These are phyloP conservation scores for Colletotrichum sp. DNA, from an alignment of 2,329 filamentous ascomycete species.

Conservation along the genomic window DNA sequence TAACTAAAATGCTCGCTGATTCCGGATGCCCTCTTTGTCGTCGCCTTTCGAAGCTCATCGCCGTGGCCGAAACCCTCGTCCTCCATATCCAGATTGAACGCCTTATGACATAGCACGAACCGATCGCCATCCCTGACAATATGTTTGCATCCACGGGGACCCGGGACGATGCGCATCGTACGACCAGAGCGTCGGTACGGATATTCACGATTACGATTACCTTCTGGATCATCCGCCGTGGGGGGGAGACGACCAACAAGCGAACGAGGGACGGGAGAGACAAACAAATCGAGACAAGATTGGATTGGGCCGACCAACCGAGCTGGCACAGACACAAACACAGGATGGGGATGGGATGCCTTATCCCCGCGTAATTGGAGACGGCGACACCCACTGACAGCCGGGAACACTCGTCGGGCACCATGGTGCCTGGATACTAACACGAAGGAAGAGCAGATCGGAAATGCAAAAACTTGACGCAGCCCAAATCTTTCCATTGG, in stretches of 20 bases:
- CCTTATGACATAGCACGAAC: constrained; percentile 8
- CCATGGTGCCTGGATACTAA: background rate
- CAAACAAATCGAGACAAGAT: background rate
- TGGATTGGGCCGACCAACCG: background rate
- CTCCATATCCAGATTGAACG: background rate
- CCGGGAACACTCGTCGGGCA: background rate
- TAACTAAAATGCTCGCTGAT: constrained; percentile 18
- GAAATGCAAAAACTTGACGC: background rate
- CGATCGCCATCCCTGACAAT: background rate
- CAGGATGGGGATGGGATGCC: background rate
- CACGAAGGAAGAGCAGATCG: background rate
- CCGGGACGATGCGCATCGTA: background rate
- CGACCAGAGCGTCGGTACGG: background rate
- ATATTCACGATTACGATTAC: background rate
- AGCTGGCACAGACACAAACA: background rate
- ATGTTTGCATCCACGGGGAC: background rate
- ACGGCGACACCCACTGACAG: background rate
- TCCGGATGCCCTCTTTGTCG: constrained; percentile 15
- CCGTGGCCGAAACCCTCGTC: constrained; percentile 15
- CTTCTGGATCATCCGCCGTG: background rate
- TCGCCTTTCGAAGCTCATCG: constrained; percentile 3
- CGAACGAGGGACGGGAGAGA: background rate
- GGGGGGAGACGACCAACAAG: background rate
- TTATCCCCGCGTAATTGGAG: background rate
- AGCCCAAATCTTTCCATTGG: background rate